Evolutionary conservation across 2,329 filamentous ascomycete species (phyloP).

Genomic region (Corynespora cassiicola): DNA sequence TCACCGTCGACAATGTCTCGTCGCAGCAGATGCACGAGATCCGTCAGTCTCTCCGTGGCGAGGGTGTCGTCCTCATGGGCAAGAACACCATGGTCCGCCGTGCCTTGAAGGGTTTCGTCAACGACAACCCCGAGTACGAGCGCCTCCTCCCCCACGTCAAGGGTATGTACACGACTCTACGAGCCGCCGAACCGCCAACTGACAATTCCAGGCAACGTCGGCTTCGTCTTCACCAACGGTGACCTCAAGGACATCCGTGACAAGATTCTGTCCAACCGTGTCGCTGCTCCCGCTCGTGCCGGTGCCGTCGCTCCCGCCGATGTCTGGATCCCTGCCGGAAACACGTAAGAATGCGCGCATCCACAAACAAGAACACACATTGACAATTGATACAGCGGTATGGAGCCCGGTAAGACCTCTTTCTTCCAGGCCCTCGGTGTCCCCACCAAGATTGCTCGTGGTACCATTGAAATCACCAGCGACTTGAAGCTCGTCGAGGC

Average conservation of each 20-base stretch:
- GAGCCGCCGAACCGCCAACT: constrained; percentile 14
- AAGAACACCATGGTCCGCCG: constrained; percentile 99
- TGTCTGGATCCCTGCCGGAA: constrained; percentile 95
- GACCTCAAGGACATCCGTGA: constrained; percentile 93
- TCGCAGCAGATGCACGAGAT: constrained; percentile 99
- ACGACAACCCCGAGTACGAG: constrained; percentile 95
- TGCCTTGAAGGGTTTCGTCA: constrained; percentile 93
- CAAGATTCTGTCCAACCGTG: constrained; percentile 95
- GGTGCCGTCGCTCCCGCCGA: constrained; percentile 93
- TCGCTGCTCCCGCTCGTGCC: constrained; percentile 96
- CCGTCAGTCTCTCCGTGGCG: constrained; percentile 84
- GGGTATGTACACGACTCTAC: constrained; percentile 56
- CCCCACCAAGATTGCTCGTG: constrained; percentile 99
- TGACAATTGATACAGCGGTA: constrained; percentile 63
- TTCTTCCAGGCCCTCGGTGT: constrained; percentile 99
- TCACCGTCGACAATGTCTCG: constrained; percentile 93
- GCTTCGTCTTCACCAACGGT: constrained; percentile 97
- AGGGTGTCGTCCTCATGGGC: constrained; percentile 97
- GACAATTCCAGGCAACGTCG: constrained; percentile 75
- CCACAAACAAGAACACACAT: constrained; percentile 5
- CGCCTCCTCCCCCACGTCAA: constrained; percentile 93
- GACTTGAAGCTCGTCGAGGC: constrained; percentile 98
- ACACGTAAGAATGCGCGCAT: constrained; percentile 66
- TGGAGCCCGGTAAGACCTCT: constrained; percentile 99
- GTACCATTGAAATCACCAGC: constrained; percentile 99